Base-by-base conservation (phyloP, 2,329 filamentous ascomycete genomes). In the Fusarium praegraminearum region DNA sequence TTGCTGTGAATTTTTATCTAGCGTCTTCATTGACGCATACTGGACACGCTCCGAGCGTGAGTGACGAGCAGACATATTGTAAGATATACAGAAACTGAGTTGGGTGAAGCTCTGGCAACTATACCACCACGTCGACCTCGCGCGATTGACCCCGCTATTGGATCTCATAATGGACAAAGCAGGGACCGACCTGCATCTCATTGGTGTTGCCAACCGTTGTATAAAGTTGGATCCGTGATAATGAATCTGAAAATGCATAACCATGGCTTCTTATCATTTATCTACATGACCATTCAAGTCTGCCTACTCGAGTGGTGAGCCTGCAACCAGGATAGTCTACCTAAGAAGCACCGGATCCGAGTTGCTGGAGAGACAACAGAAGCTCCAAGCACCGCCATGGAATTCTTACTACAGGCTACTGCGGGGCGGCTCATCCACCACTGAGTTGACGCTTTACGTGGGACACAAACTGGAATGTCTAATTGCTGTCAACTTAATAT, bases 171-270 rank as follows among this genome's bases (percentile, higher is more conserved):
- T 47, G 13, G 9, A 52, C 22, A 20, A 22, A 20, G 22, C 32
- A 52, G 33, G 33, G 52, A 60, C 60, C 56, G 50, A 60, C 60
- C 51, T 69, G 49, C 51, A 45, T 50, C 33, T 28, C 54, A 20
- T 32, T 28, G 52, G 13, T 20, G n/a, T 22, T n/a, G 24, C 20
- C n/a, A 16, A 53, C 46, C 36, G 22, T 41, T 18, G 35, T 36
- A 16, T 44, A 20, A n/a, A 32, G 10, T 11, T 38, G n/a, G 13
- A 40, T 30, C 18, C 13, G 16, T n/a, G 33, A 38, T 26, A 33
- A 35, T 26, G 20, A n/a, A 9, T 20, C 22, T 40, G 16, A 20
- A 20, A 13, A 20, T 2, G 30, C 9, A 35, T 32, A 7, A 8
- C 26, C 15, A 18, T 33, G n/a, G 15, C 7, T 28, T 33, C 16